Percentiles rank a stretch among this genome's conserved stretches.
phyloP scores from a whole-genome alignment of 179 eudicot genomes.

The Pouteria campechiana region DNA sequence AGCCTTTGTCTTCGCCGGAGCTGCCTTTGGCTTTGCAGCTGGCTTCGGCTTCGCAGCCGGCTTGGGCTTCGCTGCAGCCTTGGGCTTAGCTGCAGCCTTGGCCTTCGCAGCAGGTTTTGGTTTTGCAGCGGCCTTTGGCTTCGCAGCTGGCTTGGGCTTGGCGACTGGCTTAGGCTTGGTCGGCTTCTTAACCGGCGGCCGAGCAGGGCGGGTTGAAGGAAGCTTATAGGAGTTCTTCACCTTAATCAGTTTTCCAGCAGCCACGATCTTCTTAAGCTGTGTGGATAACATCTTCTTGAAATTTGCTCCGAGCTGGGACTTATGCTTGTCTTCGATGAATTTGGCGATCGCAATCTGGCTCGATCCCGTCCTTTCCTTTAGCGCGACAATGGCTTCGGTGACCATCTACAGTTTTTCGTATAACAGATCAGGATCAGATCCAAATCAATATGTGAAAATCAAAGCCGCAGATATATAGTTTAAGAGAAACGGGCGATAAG shows the following conservation, averaged over 20 bases:
- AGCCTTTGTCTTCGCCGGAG: conserved; percentile 4
- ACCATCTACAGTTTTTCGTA: conserved; percentile 29
- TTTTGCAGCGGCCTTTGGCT: conserved; percentile 8
- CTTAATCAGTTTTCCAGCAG: conserved; percentile 38
- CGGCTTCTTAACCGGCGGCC: conserved; percentile 14
- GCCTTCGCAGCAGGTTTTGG: conserved; percentile 13
- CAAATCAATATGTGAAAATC: not conserved
- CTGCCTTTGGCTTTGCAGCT: conserved; percentile 1
- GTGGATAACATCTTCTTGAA: conserved; percentile 33
- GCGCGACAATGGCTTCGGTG: conserved; percentile 35
- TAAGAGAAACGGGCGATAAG: not conserved
- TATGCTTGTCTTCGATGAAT: conserved; percentile 47
- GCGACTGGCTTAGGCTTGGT: no score
- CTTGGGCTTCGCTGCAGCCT: conserved; percentile 11
- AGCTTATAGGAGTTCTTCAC: conserved; percentile 51
- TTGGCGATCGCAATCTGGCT: conserved; percentile 53
- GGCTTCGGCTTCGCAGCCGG: conserved; percentile 18
- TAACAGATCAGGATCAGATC: not conserved
- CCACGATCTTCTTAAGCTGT: conserved; percentile 37
- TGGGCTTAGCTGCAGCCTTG: conserved; percentile 10
- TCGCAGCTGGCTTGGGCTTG: conserved; percentile 3
- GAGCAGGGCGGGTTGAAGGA: conserved; percentile 8
- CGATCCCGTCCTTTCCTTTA: conserved; percentile 56
- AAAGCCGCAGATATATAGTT: not conserved
- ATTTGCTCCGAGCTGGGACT: conserved; percentile 23